A percentile compares a stretch with the other conserved stretches of the same genome.
phyloP scores from a whole-genome alignment of 108 stramenopile species.

The Skeletonema costatum region DNA sequence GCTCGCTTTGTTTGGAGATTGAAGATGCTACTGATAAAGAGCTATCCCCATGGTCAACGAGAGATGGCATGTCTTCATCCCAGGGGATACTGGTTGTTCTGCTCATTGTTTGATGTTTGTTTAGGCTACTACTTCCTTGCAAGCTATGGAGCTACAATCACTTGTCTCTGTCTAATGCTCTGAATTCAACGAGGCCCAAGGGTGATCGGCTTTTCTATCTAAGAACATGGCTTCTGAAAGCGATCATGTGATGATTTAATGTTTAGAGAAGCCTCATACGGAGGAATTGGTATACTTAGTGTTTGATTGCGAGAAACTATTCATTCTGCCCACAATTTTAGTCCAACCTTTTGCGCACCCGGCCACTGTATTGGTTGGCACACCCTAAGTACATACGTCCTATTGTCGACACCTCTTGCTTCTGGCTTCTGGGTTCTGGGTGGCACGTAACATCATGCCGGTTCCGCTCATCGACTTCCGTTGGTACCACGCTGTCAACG shows the following conservation, averaged over 20 bases:
- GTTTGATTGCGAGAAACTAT: not conserved
- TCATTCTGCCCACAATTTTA: too few relatives aligned
- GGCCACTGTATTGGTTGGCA: too few relatives aligned
- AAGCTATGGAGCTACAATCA: too few relatives aligned
- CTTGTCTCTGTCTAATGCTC: not conserved
- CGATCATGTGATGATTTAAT: too few relatives aligned
- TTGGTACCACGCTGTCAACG: slow-evolving; percentile 30
- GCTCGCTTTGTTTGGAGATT: not conserved
- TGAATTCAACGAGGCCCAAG: not conserved
- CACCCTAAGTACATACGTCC: too few relatives aligned
- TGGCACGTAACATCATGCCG: not conserved
- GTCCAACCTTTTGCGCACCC: too few relatives aligned
- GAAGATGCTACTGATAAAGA: not conserved
- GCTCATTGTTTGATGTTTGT: not conserved
- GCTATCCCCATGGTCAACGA: not conserved
- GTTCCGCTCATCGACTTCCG: slow-evolving; percentile 9
- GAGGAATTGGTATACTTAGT: not conserved
- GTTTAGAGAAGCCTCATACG: too few relatives aligned
- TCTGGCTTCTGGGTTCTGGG: too few relatives aligned
- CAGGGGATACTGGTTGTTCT: not conserved
- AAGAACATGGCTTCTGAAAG: too few relatives aligned
- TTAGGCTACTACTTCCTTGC: too few relatives aligned
- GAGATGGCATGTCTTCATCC: not conserved
- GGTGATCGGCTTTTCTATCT: too few relatives aligned
- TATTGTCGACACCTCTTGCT: too few relatives aligned